Conservation (phyloP, 169 alveolate genomes). For the Plasmodium billcollinsi region DNA sequence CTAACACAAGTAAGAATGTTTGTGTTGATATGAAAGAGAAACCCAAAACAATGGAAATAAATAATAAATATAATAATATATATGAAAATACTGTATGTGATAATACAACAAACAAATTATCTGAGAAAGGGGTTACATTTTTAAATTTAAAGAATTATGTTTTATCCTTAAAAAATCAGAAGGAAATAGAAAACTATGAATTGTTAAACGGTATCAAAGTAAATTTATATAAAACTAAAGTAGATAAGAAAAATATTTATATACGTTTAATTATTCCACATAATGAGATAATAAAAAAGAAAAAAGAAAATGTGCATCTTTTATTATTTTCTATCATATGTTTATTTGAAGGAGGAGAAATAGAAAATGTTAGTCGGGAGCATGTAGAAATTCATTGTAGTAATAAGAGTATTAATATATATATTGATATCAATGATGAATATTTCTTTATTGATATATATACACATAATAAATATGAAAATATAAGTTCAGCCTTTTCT, state of each 20-base stretch:
- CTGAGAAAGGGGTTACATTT: not conserved
- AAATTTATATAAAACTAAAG: slow-evolving; percentile 52
- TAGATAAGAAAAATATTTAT: slow-evolving; percentile 53
- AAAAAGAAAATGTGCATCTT: slow-evolving; percentile 22
- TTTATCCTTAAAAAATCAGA: slow-evolving; percentile 9
- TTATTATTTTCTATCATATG: slow-evolving; percentile 74
- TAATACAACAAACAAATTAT: too few relatives aligned
- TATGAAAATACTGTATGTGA: not conserved
- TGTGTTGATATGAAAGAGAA: not conserved
- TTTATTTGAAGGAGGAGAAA: slow-evolving; percentile 91
- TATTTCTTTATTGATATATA: slow-evolving; percentile 84
- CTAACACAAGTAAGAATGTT: not conserved
- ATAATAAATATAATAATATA: not conserved
- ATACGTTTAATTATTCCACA: slow-evolving; percentile 65
- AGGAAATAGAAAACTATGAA: slow-evolving; percentile 49
- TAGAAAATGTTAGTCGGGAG: slow-evolving; percentile 85
- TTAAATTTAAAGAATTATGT: slow-evolving; percentile 33
- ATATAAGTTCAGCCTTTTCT: slow-evolving; percentile 70
- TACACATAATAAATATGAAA: slow-evolving; percentile 74
- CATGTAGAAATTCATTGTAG: slow-evolving; percentile 90
- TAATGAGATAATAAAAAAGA: slow-evolving; percentile 53
- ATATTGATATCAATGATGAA: slow-evolving; percentile 85
- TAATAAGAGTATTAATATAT: slow-evolving; percentile 83
- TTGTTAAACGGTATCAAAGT: slow-evolving; percentile 52
- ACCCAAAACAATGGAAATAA: not conserved